Conservation (phyloP, 208 protist genomes). For the Phytomonas francai region DNA sequence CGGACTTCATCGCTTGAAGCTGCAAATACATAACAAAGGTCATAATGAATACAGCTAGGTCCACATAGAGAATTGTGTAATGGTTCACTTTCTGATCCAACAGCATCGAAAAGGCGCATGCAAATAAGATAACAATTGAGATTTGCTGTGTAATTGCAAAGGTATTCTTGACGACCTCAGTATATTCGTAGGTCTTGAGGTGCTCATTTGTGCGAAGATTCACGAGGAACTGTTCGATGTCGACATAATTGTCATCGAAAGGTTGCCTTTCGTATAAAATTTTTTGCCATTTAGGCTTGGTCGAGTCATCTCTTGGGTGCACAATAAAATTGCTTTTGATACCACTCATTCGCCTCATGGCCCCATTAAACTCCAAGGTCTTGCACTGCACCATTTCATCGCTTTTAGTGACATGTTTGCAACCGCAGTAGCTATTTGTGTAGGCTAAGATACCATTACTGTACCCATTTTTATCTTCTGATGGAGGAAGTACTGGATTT, state of each 20-base stretch:
- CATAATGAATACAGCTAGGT: conserved; percentile 30
- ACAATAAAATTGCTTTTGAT: neutral
- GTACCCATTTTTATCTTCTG: neutral
- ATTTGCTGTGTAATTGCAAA: conserved; percentile 83
- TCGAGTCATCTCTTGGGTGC: neutral
- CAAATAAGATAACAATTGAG: conserved; percentile 81
- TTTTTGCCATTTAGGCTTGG: conserved; percentile 54
- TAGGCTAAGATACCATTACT: neutral
- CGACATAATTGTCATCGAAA: conserved; percentile 90
- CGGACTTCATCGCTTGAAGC: neutral
- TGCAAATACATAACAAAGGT: conserved; percentile 30
- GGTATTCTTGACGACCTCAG: conserved; percentile 70
- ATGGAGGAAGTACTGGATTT: neutral
- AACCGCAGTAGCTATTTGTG: neutral
- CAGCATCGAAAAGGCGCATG: conserved; percentile 55
- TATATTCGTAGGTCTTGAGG: conserved; percentile 63
- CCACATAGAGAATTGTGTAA: conserved; percentile 54
- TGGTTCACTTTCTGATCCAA: conserved; percentile 22
- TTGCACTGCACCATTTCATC: neutral
- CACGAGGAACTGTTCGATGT: conserved; percentile 69
- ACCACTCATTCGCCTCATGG: neutral
- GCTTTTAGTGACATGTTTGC: neutral
- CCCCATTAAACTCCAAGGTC: neutral
- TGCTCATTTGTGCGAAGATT: conserved; percentile 78
- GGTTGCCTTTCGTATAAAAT: conserved; percentile 79